Evolutionary conservation across 768 basidiomycete genomes (phyloP), one percentile per base, ranked within the genome.

Genomic region (Hypholoma sublateritium): DNA sequence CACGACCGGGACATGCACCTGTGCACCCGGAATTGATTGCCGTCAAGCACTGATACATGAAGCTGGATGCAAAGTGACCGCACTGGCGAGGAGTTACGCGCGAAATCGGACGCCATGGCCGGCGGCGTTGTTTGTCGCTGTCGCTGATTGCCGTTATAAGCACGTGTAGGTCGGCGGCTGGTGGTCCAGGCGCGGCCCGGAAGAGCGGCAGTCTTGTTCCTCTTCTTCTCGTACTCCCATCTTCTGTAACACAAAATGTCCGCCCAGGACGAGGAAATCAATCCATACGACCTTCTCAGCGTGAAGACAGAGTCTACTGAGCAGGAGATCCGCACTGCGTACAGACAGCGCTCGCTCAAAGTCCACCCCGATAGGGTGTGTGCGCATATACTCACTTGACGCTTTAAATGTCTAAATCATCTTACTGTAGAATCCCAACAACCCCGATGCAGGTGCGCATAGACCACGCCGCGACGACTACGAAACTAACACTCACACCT

Each of bases 351-450:
- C 25, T 93, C 92, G 1, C 78, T 91, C 63, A 93, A 91, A 74
- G 89, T 93, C 35, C 92, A 94, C 72, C 92, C 92, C 25, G 92
- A 93, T 67, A 83, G 90, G 66, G 91, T 91, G 62, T 59, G 83
- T 79, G 41, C 16, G 32, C 22, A 35, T 46, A 22, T 9, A 50
- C 35, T 37, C 21, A 34, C 6, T 24, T 14, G 28, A 3, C 4
- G 9, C 8, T 4, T 19, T 5, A 12, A 17, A 21, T 6, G 45
- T 60, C 58, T 32, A 47, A 32, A 22, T 45, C n/a, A 34, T 35
- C 28, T 21, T 34, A 39, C 39, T 5, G 24, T 35, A 92, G 89
- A 91, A 92, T 60, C 85, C 84, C 32, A 84, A 90, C 58, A 89
- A 91, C 65, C 87, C 89, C 37, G 81, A 91, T 72, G 91, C 91